A percentile compares a stretch with the other conserved stretches of the same genome.
These are phyloP conservation scores for Graphium sp. DNA, from an alignment of 2,329 filamentous ascomycete genomes.

Conservation along the genomic window DNA sequence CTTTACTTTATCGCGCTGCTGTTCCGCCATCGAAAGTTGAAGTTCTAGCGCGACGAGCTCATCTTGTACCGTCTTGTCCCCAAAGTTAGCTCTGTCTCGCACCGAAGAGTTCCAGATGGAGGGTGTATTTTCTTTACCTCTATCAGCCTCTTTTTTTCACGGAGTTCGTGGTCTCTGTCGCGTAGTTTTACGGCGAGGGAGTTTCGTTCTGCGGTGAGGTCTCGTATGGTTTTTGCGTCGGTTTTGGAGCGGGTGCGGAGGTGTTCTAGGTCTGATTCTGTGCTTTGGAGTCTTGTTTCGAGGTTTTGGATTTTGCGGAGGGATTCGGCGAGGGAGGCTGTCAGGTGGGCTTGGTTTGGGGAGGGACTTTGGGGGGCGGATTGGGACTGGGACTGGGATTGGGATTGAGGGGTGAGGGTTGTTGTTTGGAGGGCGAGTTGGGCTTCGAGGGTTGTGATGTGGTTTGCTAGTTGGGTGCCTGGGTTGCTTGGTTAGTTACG, in stretches of 20 bases:
- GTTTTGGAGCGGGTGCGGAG: constrained; percentile 41
- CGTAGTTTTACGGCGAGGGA: constrained; percentile 48
- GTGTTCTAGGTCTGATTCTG: constrained; percentile 46
- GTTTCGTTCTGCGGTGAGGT: constrained; percentile 45
- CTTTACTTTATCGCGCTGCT: constrained; percentile 54
- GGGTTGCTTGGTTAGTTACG: not conserved
- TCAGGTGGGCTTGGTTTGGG: constrained; percentile 4
- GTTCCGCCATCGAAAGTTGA: constrained; percentile 73
- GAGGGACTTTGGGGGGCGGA: constrained; percentile 6
- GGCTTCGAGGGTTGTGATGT: constrained; percentile 45
- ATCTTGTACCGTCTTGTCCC: constrained; percentile 49
- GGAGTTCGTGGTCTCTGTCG: constrained; percentile 74
- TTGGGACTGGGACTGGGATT: constrained; percentile 10
- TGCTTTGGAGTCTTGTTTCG: constrained; percentile 42
- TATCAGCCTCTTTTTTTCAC: constrained; percentile 67
- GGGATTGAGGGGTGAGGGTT: constrained; percentile 7
- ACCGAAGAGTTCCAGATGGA: not conserved
- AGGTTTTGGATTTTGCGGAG: constrained; percentile 57
- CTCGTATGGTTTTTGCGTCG: constrained; percentile 44
- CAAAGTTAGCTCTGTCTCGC: not conserved
- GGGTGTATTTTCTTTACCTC: constrained; percentile 30
- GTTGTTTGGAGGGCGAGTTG: constrained; percentile 25
- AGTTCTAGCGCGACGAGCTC: constrained; percentile 80
- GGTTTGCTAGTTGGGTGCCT: constrained; percentile 53
- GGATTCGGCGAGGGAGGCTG: constrained; percentile 44